These are phyloP conservation scores for Fusarium anguioides DNA, from an alignment of 2,329 filamentous ascomycete genomes.

Conservation along the genomic window DNA sequence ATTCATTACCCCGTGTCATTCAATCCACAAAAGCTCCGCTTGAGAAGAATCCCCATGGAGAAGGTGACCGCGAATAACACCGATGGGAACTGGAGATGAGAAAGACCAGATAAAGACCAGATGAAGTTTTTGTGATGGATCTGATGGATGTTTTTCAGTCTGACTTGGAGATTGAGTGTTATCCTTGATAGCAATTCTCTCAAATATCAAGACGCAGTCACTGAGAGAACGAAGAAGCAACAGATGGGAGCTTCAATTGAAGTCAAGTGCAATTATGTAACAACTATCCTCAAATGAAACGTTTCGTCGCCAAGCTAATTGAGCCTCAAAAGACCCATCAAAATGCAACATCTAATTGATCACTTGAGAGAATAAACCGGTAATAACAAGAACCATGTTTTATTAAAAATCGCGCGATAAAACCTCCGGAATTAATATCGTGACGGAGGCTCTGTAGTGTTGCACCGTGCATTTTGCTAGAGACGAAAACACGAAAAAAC, in stretches of 20 bases:
- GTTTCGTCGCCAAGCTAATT: background rate
- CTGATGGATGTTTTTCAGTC: no score
- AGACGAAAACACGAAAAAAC: background rate
- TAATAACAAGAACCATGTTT: background rate
- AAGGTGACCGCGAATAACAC: constrained; percentile 17
- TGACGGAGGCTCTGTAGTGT: constrained; percentile 25
- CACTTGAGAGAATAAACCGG: background rate
- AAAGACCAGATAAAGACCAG: background rate
- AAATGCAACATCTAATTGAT: background rate
- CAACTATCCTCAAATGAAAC: background rate
- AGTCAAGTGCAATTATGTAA: background rate
- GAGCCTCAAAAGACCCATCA: background rate
- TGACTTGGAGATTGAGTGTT: no score
- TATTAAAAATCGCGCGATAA: background rate
- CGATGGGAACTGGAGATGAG: background rate
- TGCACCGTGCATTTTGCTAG: background rate
- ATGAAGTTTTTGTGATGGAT: no score
- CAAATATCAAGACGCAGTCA: no score
- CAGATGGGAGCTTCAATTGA: background rate
- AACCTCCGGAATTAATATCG: background rate
- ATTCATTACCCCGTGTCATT: constrained; percentile 3
- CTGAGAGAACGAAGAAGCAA: no score
- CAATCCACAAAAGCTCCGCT: constrained; percentile 5
- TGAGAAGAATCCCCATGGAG: constrained; percentile 18
- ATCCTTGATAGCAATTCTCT: no score